Evolutionary conservation across 2,329 filamentous ascomycete species (phyloP).

Genomic region (Epichloe sylvatica): DNA sequence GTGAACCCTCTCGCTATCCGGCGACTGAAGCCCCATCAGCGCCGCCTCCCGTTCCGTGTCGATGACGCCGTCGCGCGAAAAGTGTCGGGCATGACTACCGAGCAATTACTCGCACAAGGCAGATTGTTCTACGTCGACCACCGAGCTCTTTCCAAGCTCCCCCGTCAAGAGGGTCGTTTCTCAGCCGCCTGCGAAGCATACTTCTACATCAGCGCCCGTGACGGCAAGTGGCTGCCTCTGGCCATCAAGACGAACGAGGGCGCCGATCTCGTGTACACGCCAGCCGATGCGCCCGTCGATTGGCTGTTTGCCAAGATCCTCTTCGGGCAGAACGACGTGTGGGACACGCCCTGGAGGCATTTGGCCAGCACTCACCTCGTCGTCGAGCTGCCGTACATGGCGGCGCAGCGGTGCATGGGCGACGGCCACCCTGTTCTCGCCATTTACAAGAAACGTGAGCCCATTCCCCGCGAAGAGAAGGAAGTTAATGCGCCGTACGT

Average conservation of each 20-base stretch:
- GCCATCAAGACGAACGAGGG: constrained; percentile 33
- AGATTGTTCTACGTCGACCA: constrained; percentile 31
- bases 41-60: constrained; percentile 23
- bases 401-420: constrained; percentile 32
- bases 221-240: constrained; percentile 31
- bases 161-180: constrained; percentile 16
- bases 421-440: constrained; percentile 29
- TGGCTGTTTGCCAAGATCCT: constrained; percentile 38
- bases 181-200: constrained; percentile 30
- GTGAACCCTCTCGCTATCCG: constrained; percentile 26
- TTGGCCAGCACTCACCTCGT: constrained; percentile 29
- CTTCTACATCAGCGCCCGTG: constrained; percentile 29
- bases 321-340: constrained; percentile 34
- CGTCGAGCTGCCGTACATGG: constrained; percentile 28
- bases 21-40: constrained; percentile 16
- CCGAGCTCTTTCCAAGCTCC: constrained; percentile 18
- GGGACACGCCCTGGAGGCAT: constrained; percentile 29
- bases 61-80: constrained; percentile 15
- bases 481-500: neutral
- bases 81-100: constrained; percentile 19
- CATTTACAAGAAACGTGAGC: constrained; percentile 17
- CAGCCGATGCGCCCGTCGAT: constrained; percentile 27
- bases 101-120: constrained; percentile 19
- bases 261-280: constrained; percentile 27
- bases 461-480: neutral